Base-by-base conservation (phyloP, 2,329 filamentous ascomycete species). In the Colletotrichum eleusines region DNA sequence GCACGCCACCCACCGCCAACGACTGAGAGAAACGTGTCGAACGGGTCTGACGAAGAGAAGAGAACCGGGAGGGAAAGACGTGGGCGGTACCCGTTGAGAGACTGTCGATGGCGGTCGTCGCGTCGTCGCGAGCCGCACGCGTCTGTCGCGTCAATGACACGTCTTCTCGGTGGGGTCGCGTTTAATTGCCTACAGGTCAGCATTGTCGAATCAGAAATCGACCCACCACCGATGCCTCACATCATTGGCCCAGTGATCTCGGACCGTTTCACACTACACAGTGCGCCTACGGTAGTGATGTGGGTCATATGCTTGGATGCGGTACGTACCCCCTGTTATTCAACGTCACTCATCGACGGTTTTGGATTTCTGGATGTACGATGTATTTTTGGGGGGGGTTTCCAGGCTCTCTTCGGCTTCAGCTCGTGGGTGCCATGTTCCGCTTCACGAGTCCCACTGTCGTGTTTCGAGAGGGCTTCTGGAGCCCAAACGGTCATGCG, bases 51-150 rank as follows among this genome's bases (percentile, higher is more conserved):
- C 38, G 53, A 28, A 38, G 23, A 59, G 48, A 38, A 26, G 46
- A 33, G 16, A 66, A 58, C n/a, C 26, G 3, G 16, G 55, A 38
- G 26, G 18, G 31, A 53, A 38, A 38, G 42, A 40, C 54, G 62
- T 60, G 66, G 54, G 66, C 33, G 65, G 66, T 53, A 26, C 55
- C n/a, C n/a, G 44, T 28, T 51, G 64, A 42, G 55, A 54, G 60
- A 50, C 46, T 63, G 58, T 23, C 57, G 44, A 68, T 62, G 67
- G 57, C 46, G 26, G 66, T 62, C 67, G 64, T 53, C 68, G 68
- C 68, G 68, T 61, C 31, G 44, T 60, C 68, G 68, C 68, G 68
- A 62, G 42, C 44, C 42, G 40, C 58, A 60, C 68, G 68, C 68
- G 68, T 68, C 23, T 42, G 35, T 28, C 68, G 64, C 68, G 68